A percentile compares a stretch with the other conserved stretches of the same genome.
Evolutionary conservation across 2,329 filamentous ascomycete genomes (phyloP).

Genomic region (Nectriaceae sp.): DNA sequence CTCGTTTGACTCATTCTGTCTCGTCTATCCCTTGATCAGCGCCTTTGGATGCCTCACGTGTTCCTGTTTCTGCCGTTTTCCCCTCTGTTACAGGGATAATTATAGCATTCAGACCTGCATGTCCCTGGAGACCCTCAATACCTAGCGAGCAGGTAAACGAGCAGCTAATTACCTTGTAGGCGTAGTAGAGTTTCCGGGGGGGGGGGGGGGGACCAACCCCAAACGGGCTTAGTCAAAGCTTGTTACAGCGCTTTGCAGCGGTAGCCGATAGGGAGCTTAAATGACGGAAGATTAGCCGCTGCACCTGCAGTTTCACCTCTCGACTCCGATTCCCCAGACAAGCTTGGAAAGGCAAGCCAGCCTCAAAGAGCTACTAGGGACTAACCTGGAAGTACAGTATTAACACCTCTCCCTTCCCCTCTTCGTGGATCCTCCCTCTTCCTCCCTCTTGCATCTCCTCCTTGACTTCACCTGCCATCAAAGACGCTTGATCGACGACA

Average conservation of each 20-base stretch:
- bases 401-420: background rate
- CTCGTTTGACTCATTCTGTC: background rate
- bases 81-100: too few relatives aligned
- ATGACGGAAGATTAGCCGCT: background rate
- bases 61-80: background rate
- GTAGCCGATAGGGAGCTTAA: background rate
- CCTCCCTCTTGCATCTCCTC: background rate
- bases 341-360: background rate
- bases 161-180: background rate
- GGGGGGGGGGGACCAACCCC: too few relatives aligned
- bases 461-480: background rate
- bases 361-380: background rate
- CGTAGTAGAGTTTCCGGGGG: too few relatives aligned
- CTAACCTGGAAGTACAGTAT: background rate
- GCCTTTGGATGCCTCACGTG: background rate
- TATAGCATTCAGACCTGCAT: too few relatives aligned
- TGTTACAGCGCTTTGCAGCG: background rate
- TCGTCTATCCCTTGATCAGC: background rate
- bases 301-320: background rate
- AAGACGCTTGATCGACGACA: conserved; percentile 39
- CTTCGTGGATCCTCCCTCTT: background rate
- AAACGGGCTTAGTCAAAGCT: too few relatives aligned
- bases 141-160: background rate
- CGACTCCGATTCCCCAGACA: background rate
- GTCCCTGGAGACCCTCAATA: too few relatives aligned